Conservation (phyloP, 768 basidiomycete genomes). For the Mycena albidolilacea region DNA sequence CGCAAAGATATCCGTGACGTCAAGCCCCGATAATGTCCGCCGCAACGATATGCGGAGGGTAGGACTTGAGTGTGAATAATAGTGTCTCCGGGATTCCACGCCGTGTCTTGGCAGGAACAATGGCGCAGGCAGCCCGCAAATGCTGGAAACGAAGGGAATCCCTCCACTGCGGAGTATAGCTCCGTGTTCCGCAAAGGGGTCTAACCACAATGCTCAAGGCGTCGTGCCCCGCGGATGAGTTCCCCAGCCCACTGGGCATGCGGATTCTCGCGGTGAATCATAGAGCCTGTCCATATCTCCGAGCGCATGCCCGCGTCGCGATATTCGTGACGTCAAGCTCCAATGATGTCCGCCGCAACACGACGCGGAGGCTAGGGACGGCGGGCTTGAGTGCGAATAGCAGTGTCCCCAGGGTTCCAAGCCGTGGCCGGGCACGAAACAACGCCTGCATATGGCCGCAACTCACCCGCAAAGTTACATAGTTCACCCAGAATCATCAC, state of each 20-base stretch:
- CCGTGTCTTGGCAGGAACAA: background rate
- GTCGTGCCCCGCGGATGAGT: no score
- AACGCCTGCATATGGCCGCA: conserved; percentile 40
- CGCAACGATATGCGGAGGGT: background rate
- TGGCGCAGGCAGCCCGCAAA: background rate
- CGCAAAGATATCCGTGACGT: background rate
- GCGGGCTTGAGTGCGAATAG: background rate
- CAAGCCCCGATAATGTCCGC: background rate
- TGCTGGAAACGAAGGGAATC: background rate
- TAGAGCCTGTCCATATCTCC: no score
- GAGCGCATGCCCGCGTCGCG: no score
- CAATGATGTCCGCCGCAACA: background rate
- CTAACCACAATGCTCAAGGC: no score
- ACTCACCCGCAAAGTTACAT: conserved; percentile 86
- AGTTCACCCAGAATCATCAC: conserved; percentile 95
- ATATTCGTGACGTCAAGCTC: background rate
- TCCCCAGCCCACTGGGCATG: no score
- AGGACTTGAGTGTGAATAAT: background rate
- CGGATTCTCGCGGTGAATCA: no score
- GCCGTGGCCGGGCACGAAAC: background rate
- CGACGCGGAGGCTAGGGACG: background rate
- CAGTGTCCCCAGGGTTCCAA: no score
- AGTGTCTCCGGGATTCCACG: no score
- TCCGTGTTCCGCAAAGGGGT: background rate
- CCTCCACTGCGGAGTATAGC: background rate